Evolutionary conservation across 2,329 filamentous ascomycete genomes (phyloP).

Genomic region (Colletotrichum liaoningense): DNA sequence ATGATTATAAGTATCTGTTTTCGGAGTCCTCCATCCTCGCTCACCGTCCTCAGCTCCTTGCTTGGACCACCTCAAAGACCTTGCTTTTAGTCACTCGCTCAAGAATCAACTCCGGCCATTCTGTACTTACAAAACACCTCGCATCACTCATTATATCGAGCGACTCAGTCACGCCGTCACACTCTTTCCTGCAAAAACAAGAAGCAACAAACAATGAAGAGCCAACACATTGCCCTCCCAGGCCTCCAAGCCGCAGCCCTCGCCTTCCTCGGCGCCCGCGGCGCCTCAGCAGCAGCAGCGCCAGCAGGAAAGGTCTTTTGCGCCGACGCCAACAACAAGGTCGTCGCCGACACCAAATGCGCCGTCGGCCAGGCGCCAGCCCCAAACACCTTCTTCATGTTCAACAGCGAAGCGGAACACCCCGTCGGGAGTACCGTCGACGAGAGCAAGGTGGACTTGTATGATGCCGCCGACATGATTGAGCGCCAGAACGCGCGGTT

Average conservation of each 20-base stretch:
- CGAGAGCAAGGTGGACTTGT: neutral
- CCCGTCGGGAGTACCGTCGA: neutral
- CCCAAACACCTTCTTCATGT: neutral
- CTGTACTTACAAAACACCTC: too few species aligned
- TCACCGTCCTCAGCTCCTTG: too few species aligned
- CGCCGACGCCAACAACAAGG: neutral
- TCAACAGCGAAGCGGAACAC: neutral
- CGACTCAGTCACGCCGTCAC: neutral
- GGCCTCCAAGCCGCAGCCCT: neutral
- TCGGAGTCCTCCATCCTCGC: too few species aligned
- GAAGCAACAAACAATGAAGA: neutral
- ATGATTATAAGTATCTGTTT: too few species aligned
- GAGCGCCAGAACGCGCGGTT: neutral
- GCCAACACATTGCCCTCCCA: neutral
- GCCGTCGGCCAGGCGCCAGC: neutral
- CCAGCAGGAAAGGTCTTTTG: conserved; percentile 1
- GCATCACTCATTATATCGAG: too few species aligned
- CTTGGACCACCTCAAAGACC: too few species aligned
- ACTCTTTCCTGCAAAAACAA: neutral
- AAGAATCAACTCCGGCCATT: neutral
- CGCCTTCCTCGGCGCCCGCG: conserved; percentile 4
- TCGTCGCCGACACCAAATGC: neutral
- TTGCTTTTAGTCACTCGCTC: too few species aligned
- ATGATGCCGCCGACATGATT: neutral
- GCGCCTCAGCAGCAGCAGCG: neutral